Percentiles rank a stretch among this genome's conserved stretches.
Evolutionary conservation across 176 grass and related monocot species (phyloP).

Genomic region (Triticum turgidum): DNA sequence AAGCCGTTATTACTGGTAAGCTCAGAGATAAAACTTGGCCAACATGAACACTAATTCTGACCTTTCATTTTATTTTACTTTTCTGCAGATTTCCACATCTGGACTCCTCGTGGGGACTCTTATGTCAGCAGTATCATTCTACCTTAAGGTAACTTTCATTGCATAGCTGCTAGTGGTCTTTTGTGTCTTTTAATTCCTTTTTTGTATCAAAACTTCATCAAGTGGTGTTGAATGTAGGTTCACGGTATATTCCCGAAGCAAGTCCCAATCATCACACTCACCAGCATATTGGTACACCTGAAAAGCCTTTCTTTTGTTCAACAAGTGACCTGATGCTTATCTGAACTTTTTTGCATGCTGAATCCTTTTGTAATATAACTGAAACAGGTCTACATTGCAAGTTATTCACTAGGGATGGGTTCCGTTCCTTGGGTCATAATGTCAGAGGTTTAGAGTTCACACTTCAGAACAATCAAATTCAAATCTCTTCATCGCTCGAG

Average conservation of each 20-base stretch:
- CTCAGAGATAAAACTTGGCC: too few relatives aligned
- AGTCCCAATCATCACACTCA: conserved; percentile 42
- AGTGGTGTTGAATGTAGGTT: conserved; percentile 17
- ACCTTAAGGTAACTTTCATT: conserved; percentile 40
- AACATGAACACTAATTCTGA: too few relatives aligned
- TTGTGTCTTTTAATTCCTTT: background rate
- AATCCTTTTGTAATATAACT: background rate
- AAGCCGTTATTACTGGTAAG: conserved; percentile 51
- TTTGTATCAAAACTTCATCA: too few relatives aligned
- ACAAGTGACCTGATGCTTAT: background rate
- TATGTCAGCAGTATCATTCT: conserved; percentile 55
- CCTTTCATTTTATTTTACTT: too few relatives aligned
- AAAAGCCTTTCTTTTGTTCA: background rate
- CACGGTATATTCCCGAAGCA: conserved; percentile 28
- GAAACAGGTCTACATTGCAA: conserved; percentile 52
- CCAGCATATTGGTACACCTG: conserved; percentile 48
- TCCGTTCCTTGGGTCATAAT: conserved; percentile 69
- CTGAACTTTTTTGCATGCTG: background rate
- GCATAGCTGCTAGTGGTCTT: background rate
- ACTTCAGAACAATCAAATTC: background rate
- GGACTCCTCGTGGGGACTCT: conserved; percentile 42
- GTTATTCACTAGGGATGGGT: conserved; percentile 55
- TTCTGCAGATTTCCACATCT: conserved; percentile 42
- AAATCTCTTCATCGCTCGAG: background rate
- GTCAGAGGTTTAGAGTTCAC: conserved; percentile 47